phyloP scores from a whole-genome alignment of 257 asterid species.

The Jaltomata sinuosa region DNA sequence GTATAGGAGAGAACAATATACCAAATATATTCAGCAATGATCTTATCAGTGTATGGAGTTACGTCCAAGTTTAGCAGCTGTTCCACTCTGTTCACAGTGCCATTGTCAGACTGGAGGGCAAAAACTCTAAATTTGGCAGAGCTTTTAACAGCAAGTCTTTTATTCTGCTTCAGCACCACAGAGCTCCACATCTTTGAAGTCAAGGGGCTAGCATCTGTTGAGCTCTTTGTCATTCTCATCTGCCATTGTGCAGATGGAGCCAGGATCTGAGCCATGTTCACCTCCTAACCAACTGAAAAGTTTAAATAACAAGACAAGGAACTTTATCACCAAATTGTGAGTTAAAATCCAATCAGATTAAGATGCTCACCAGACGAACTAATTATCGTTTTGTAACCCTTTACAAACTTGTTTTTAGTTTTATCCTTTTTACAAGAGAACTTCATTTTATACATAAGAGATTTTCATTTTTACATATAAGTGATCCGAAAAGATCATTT shows the following conservation, averaged over 20 bases:
- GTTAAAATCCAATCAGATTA: neutral
- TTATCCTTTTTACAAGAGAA: no score
- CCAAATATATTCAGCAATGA: constrained; percentile 97
- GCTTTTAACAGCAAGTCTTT: constrained; percentile 41
- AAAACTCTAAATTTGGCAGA: constrained; percentile 55
- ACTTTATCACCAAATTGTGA: neutral
- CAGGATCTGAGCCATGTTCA: constrained; percentile 84
- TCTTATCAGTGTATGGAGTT: constrained; percentile 71
- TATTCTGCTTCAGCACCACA: constrained; percentile 58
- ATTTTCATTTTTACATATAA: no score
- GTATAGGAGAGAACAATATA: constrained; percentile 7
- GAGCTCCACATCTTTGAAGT: constrained; percentile 68
- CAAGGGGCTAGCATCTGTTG: constrained; percentile 47
- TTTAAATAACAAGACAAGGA: neutral
- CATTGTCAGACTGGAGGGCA: constrained; percentile 45
- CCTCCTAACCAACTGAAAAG: constrained; percentile 23
- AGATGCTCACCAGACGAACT: neutral
- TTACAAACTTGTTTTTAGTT: no score
- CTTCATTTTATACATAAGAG: no score
- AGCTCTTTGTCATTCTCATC: constrained; percentile 58
- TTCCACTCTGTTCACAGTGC: constrained; percentile 79
- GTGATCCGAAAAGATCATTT: no score
- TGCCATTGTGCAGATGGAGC: constrained; percentile 97
- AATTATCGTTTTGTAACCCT: no score
- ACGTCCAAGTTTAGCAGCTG: constrained; percentile 82